A percentile compares a stretch with the other conserved stretches of the same genome.
These are phyloP conservation scores for Viola pubescens DNA, from an alignment of 441 rosid species.

Conservation along the genomic window DNA sequence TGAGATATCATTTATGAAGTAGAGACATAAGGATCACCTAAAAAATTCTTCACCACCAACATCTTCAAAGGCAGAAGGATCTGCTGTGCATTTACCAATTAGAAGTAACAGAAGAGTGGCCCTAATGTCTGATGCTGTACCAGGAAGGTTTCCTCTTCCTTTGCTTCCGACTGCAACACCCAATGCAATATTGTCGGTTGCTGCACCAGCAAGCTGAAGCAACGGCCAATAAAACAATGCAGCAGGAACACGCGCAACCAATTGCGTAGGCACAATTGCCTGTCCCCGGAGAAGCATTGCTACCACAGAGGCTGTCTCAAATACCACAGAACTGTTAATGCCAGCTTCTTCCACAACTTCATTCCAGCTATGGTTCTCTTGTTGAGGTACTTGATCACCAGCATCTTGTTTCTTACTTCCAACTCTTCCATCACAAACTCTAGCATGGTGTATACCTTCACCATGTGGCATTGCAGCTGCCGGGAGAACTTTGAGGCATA, in stretches of 20 bases:
- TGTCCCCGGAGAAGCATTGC: conserved; percentile 86
- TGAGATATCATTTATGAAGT: conserved; percentile 8
- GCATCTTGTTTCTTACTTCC: conserved; percentile 38
- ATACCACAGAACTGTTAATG: conserved; percentile 30
- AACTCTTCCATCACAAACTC: conserved; percentile 23
- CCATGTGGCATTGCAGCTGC: conserved; percentile 42
- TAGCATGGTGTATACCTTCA: conserved; percentile 33
- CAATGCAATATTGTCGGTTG: conserved; percentile 88
- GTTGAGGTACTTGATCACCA: conserved; percentile 35
- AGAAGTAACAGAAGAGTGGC: conserved; percentile 87
- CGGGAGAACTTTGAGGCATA: conserved; percentile 86
- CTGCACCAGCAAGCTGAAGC: conserved; percentile 96
- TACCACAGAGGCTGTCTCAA: conserved; percentile 86
- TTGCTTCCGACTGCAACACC: conserved; percentile 99
- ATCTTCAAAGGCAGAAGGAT: conserved; percentile 79
- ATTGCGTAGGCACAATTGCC: conserved; percentile 92
- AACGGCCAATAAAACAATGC: conserved; percentile 96
- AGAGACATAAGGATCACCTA: conserved; percentile 42
- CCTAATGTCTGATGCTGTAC: conserved; percentile 93
- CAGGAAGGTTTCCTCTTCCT: conserved; percentile 98
- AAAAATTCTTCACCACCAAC: conserved; percentile 94
- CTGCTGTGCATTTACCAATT: conserved; percentile 93
- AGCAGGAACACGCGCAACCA: conserved; percentile 92
- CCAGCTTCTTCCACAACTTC: conserved; percentile 46
- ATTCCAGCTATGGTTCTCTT: conserved; percentile 27